Base-by-base conservation (phyloP, 805 yeast species). In the Huiozyma sinensis region DNA sequence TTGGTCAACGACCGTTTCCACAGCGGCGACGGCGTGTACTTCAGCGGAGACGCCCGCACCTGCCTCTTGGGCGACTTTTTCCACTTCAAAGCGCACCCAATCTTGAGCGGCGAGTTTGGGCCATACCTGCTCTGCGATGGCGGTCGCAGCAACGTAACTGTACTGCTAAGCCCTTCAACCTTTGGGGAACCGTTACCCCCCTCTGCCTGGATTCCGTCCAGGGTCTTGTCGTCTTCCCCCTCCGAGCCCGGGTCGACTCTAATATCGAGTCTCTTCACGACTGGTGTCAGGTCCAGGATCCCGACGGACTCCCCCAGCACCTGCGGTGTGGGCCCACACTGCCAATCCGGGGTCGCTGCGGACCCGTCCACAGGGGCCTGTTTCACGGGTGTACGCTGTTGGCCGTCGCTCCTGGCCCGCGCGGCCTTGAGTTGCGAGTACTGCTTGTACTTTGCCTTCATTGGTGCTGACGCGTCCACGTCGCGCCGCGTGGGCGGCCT, bases 261-360 rank as follows among this genome's bases (percentile, higher is more conserved):
- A 60, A 39, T 50, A 48, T 30, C 35, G 28, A 52, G 33, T 36
- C 33, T 36, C 11, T 42, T 48, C 39, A 51, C 54, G 3, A 55
- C 47, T 10, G 67, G 61, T 6, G 66, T 64, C 9, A 60, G 37
- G 12, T 48, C 51, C 49, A 86, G 81, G 4, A 86, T 68, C 12
- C 92, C 79, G 32, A 83, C 58, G 0, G 84, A 83, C 43, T 81
- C 73, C 0, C 95, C 95, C 48, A 80, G 71, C 7, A 85, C 71
- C 52, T 86, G 95, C 0, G 95, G 95, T 0, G 95, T 86, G 0
- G 95, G 95, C 0, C 95, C 95, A 9, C 85, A 57, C 47, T 40
- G 45, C 28, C 30, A 31, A 4, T 17, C 41, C 40, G 33, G 33
- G 9, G 33, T 31, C 33, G 3, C 33, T 4, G 3, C 5, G 3